Conservation (phyloP, 1,139 yeast genomes). For the Debaryomyces subglobosus region DNA sequence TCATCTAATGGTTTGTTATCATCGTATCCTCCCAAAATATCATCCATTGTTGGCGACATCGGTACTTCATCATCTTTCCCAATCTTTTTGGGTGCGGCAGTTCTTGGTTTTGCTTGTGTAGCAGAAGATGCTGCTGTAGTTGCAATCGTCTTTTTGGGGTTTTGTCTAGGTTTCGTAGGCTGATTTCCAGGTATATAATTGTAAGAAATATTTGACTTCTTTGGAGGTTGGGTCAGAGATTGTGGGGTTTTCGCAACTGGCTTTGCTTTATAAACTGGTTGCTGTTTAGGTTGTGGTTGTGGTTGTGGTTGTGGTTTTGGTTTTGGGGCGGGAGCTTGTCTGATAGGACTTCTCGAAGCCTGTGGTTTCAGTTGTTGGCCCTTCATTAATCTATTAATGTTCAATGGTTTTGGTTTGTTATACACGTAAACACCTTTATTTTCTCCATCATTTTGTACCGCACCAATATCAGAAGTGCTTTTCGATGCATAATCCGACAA, state of each 20-base stretch:
- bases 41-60: conserved; percentile 30
- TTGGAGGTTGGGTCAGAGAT: conserved; percentile 2
- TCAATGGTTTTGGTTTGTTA: conserved; percentile 46
- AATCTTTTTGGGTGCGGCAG: background rate
- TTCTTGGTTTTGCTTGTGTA: background rate
- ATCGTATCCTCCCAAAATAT: conserved; percentile 28
- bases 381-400: conserved; percentile 39
- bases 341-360: conserved; percentile 10
- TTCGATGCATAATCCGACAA: conserved; percentile 12
- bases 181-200: conserved; percentile 26
- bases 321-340: conserved; percentile 16
- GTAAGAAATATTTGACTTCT: conserved; percentile 30
- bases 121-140: conserved; percentile 7
- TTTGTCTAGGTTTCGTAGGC: conserved; percentile 7
- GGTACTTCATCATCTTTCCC: conserved; percentile 10
- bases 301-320: conserved; percentile 10
- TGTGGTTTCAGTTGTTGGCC: conserved; percentile 13
- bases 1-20: conserved; percentile 15
- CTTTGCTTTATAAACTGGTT: conserved; percentile 1
- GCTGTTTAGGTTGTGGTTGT: conserved; percentile 6
- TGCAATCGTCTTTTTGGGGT: conserved; percentile 9
- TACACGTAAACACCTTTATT: conserved; percentile 33
- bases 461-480: conserved; percentile 12
- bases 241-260: conserved; percentile 6
- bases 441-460: conserved; percentile 14